phyloP scores from a whole-genome alignment of 2,329 filamentous ascomycete species.

The Aspergillus amoenus region DNA sequence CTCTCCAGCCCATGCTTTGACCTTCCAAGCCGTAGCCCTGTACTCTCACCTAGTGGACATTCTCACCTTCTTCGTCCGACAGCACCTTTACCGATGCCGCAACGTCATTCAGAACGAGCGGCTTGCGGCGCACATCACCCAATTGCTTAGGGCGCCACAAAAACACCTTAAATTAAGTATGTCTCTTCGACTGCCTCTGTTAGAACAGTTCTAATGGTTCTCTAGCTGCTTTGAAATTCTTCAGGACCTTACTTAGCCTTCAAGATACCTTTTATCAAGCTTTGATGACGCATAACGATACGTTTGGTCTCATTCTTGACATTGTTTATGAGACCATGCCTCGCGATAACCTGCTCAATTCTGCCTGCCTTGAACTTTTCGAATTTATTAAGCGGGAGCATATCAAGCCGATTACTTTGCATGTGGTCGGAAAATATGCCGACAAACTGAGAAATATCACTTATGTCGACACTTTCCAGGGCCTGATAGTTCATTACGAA shows the following conservation, averaged over 20 bases:
- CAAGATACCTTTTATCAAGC: constrained; percentile 90
- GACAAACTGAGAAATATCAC: constrained; percentile 73
- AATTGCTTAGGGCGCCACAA: constrained; percentile 78
- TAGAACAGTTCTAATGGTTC: background rate
- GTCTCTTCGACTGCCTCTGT: constrained; percentile 28
- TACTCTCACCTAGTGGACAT: constrained; percentile 91
- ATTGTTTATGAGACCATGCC: constrained; percentile 84
- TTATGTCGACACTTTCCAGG: constrained; percentile 82
- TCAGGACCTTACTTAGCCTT: constrained; percentile 79
- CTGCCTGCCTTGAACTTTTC: constrained; percentile 90
- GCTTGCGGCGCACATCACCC: constrained; percentile 73
- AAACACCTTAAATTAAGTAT: constrained; percentile 89
- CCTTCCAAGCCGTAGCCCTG: constrained; percentile 81
- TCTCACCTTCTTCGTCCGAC: constrained; percentile 87
- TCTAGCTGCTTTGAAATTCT: constrained; percentile 84
- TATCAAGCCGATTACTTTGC: constrained; percentile 76
- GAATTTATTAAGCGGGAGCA: constrained; percentile 83
- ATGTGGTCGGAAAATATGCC: constrained; percentile 81
- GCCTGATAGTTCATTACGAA: constrained; percentile 74
- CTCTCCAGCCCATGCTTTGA: constrained; percentile 64
- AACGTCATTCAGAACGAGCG: constrained; percentile 81
- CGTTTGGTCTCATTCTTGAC: constrained; percentile 81
- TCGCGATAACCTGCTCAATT: constrained; percentile 89
- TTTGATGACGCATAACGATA: constrained; percentile 75
- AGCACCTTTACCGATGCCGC: constrained; percentile 83